These are phyloP conservation scores for Xylaria flabelliformis DNA, from an alignment of 495 filamentous ascomycete genomes.

Conservation along the genomic window DNA sequence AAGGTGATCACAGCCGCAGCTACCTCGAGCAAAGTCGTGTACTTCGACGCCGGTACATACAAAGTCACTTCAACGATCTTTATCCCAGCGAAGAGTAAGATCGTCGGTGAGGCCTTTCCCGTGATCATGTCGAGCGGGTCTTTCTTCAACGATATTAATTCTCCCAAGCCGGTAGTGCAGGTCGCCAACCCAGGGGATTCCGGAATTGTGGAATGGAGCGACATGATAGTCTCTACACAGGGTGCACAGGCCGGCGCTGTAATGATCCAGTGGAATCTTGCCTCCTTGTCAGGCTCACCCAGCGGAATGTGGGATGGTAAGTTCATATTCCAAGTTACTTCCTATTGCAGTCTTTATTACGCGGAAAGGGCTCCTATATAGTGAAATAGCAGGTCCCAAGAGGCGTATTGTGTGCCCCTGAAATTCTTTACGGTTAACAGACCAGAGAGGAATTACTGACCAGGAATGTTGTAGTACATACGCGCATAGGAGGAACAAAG, in stretches of 20 bases:
- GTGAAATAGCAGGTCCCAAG: not conserved
- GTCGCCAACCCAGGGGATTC: conserved; percentile 73
- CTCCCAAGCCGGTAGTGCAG: conserved; percentile 72
- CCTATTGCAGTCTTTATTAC: too few relatives aligned
- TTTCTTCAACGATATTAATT: conserved; percentile 68
- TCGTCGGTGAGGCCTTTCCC: conserved; percentile 84
- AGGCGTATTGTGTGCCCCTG: not conserved
- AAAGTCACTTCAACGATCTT: conserved; percentile 76
- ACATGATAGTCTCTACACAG: conserved; percentile 75
- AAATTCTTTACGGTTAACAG: not conserved
- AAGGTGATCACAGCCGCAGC: conserved; percentile 64
- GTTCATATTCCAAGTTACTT: not conserved
- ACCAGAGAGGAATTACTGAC: not conserved
- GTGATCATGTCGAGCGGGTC: conserved; percentile 76
- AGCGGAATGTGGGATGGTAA: conserved; percentile 84
- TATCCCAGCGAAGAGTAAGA: conserved; percentile 72
- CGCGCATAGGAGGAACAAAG: conserved; percentile 77
- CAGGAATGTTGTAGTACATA: conserved; percentile 53
- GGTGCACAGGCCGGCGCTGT: conserved; percentile 81
- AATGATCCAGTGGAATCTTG: conserved; percentile 87
- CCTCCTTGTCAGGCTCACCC: conserved; percentile 62
- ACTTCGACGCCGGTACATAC: conserved; percentile 87
- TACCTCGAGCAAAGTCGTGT: conserved; percentile 67
- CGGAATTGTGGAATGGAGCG: conserved; percentile 80
- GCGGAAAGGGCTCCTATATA: too few relatives aligned